These are phyloP conservation scores for Verticillium klebahnii DNA, from an alignment of 2,329 filamentous ascomycete species.

Conservation along the genomic window DNA sequence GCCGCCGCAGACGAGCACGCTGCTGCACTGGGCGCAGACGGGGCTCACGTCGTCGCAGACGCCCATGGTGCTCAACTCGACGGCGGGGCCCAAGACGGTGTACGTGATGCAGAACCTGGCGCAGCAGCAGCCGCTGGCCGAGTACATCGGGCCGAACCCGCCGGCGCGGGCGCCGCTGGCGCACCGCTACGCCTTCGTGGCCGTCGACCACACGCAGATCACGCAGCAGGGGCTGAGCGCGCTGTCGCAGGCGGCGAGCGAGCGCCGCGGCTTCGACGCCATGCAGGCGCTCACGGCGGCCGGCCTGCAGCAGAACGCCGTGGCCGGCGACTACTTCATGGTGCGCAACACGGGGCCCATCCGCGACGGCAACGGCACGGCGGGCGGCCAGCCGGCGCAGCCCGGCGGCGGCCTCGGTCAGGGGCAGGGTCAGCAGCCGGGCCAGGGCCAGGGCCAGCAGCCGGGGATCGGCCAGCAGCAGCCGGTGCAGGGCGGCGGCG, in stretches of 20 bases:
- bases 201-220: constrained; percentile 30
- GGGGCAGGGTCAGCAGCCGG: neutral
- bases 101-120: constrained; percentile 28
- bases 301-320: constrained; percentile 23
- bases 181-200: constrained; percentile 34
- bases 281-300: constrained; percentile 22
- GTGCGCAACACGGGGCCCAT: constrained; percentile 28
- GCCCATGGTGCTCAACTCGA: constrained; percentile 20
- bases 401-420: neutral
- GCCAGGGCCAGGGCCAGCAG: neutral
- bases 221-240: constrained; percentile 17
- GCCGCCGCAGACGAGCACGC: constrained; percentile 32
- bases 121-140: constrained; percentile 19
- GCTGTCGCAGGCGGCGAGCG: constrained; percentile 22
- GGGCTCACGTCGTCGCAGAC: constrained; percentile 25
- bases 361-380: constrained; percentile 5
- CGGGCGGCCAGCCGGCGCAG: neutral
- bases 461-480: neutral
- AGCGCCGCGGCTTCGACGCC: constrained; percentile 26
- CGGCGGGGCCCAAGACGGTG: constrained; percentile 16
- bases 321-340: constrained; percentile 33
- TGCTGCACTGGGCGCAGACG: constrained; percentile 43
- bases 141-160: constrained; percentile 32
- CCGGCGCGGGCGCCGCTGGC: constrained; percentile 30
- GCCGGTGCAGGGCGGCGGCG: neutral